Percentiles rank a stretch among this genome's conserved stretches.
Evolutionary conservation across 805 yeast species (phyloP).

Genomic region (Saturnispora gosingensis): DNA sequence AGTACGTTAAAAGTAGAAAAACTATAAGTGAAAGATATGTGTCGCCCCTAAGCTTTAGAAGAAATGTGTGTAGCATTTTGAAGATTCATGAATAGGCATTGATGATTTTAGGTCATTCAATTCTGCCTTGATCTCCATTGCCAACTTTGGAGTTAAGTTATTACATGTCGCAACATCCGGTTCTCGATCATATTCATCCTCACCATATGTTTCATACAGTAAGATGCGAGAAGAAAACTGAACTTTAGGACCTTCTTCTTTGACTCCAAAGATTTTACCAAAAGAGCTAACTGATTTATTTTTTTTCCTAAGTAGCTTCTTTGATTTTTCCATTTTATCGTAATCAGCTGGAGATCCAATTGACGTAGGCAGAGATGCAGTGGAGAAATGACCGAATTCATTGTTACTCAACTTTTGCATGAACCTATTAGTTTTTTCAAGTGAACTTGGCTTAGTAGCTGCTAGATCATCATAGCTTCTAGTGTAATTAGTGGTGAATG

Average conservation of each 20-base stretch:
- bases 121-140: constrained; percentile 80
- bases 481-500: constrained; percentile 10
- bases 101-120: constrained; percentile 66
- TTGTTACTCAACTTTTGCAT: constrained; percentile 6
- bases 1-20: too few relatives aligned
- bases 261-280: constrained; percentile 11
- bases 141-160: constrained; percentile 76
- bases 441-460: neutral
- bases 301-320: constrained; percentile 13
- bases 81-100: constrained; percentile 77
- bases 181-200: constrained; percentile 81
- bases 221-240: constrained; percentile 74
- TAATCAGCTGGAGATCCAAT: neutral
- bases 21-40: too few relatives aligned
- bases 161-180: constrained; percentile 93
- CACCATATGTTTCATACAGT: constrained; percentile 75
- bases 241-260: constrained; percentile 18
- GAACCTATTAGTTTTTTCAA: constrained; percentile 8
- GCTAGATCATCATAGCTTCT: constrained; percentile 10
- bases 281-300: constrained; percentile 17
- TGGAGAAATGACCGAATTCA: constrained; percentile 8
- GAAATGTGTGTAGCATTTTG: constrained; percentile 77
- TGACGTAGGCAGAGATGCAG: constrained; percentile 9
- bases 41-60: constrained; percentile 31
- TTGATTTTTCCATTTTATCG: constrained; percentile 5